These are phyloP conservation scores for Pichia sp. DNA, from an alignment of 1,139 yeast genomes.

Conservation along the genomic window DNA sequence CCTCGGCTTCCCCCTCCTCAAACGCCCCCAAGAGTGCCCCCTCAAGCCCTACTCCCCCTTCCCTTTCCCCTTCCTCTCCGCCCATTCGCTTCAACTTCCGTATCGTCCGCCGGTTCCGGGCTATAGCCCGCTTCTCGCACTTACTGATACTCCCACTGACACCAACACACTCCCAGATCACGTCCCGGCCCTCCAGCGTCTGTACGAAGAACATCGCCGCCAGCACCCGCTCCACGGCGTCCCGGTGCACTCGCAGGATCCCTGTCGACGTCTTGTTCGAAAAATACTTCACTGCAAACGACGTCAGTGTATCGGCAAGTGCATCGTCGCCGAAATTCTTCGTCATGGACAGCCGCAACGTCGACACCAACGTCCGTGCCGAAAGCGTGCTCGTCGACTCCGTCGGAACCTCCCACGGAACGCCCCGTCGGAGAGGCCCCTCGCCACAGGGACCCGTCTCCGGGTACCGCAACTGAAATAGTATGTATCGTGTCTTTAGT, in stretches of 20 bases:
- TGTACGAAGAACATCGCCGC: slow-evolving; percentile 69
- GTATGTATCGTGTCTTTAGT: slow-evolving; percentile 74
- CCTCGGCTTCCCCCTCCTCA: not conserved
- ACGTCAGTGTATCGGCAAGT: slow-evolving; percentile 56
- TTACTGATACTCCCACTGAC: slow-evolving; percentile 88
- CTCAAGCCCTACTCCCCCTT: not conserved
- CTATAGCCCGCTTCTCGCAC: slow-evolving; percentile 64
- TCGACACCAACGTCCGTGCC: slow-evolving; percentile 13
- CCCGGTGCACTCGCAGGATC: slow-evolving; percentile 71
- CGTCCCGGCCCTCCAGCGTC: slow-evolving; percentile 47
- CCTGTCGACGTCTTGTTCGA: slow-evolving; percentile 82
- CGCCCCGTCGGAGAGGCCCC: not conserved
- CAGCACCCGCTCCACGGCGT: slow-evolving; percentile 56
- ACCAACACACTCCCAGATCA: slow-evolving; percentile 60
- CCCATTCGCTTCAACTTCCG: slow-evolving; percentile 4
- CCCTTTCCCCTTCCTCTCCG: not conserved
- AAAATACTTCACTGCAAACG: slow-evolving; percentile 59
- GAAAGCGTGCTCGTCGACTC: slow-evolving; percentile 11
- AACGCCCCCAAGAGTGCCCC: slow-evolving; percentile 2
- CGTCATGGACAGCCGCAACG: slow-evolving; percentile 44
- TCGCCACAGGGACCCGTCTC: slow-evolving; percentile 23
- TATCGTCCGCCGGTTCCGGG: slow-evolving; percentile 10
- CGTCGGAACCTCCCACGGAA: slow-evolving; percentile 4
- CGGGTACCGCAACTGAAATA: slow-evolving; percentile 77
- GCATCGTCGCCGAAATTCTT: slow-evolving; percentile 77